Evolutionary conservation across 257 asterid genomes (phyloP).

Genomic region (Solanum arcanum): DNA sequence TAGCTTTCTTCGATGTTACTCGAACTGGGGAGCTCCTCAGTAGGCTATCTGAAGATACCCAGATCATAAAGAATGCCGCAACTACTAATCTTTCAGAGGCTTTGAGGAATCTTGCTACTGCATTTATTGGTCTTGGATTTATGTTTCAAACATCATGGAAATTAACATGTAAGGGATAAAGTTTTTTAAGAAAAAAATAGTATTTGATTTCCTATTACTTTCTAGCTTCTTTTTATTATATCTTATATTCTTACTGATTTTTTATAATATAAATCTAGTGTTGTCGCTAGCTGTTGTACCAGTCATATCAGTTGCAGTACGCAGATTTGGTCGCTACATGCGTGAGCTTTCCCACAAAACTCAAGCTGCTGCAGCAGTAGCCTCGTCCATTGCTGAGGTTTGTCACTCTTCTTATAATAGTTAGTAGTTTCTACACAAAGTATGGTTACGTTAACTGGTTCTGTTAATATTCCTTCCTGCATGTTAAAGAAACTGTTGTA

Average conservation of each 20-base stretch:
- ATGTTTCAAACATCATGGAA: conserved; percentile 88
- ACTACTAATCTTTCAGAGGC: conserved; percentile 90
- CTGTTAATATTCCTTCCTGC: background rate
- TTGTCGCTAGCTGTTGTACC: conserved; percentile 84
- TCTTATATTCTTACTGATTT: background rate
- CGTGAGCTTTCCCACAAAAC: conserved; percentile 80
- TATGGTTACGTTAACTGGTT: background rate
- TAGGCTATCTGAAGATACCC: conserved; percentile 92
- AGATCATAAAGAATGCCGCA: conserved; percentile 82
- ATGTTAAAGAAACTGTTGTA: background rate
- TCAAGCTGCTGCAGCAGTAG: conserved; percentile 90
- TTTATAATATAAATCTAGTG: conserved; percentile 21
- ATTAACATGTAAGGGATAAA: conserved; percentile 26
- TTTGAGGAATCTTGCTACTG: conserved; percentile 68
- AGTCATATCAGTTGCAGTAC: conserved; percentile 51
- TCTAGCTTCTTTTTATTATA: background rate
- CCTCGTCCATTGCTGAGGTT: conserved; percentile 88
- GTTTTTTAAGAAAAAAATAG: background rate
- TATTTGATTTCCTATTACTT: background rate
- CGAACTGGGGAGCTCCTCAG: conserved; percentile 93
- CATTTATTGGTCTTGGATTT: conserved; percentile 74
- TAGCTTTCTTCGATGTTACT: conserved; percentile 82
- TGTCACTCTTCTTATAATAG: background rate
- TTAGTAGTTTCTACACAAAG: background rate
- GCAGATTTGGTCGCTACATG: conserved; percentile 62